These are phyloP conservation scores for Nannochloris sp. DNA, from an alignment of 139 green algal species.

Conservation along the genomic window DNA sequence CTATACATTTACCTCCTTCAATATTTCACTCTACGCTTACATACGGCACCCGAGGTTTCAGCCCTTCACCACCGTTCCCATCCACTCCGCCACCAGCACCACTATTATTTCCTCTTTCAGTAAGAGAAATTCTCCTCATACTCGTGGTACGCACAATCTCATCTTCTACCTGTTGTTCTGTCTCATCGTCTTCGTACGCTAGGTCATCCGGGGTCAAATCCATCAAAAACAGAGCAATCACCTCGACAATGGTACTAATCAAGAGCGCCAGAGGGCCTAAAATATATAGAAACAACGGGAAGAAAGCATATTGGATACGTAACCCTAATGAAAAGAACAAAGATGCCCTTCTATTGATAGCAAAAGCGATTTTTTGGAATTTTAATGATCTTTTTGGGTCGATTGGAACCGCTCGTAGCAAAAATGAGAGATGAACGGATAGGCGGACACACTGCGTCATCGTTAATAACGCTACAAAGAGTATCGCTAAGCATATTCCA, in stretches of 20 bases:
- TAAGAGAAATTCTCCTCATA: too few relatives aligned
- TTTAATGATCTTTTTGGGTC: background rate
- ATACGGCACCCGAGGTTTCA: background rate
- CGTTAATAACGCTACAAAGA: slow-evolving; percentile 4
- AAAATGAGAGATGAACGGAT: background rate
- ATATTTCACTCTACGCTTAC: background rate
- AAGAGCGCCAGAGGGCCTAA: background rate
- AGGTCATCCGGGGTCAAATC: background rate
- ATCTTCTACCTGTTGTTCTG: too few relatives aligned
- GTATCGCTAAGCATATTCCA: slow-evolving; percentile 5
- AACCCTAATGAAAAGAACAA: background rate
- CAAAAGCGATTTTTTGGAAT: background rate
- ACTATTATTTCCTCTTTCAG: too few relatives aligned
- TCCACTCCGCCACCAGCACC: too few relatives aligned
- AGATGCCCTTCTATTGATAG: background rate
- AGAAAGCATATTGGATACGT: background rate
- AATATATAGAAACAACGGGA: background rate
- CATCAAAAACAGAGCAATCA: background rate
- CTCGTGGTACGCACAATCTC: too few relatives aligned
- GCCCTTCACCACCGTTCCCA: background rate
- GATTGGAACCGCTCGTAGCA: background rate
- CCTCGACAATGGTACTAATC: background rate
- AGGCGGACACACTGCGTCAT: slow-evolving; percentile 9
- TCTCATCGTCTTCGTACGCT: too few relatives aligned
- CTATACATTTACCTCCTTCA: background rate